Base-by-base conservation (phyloP, 2,329 filamentous ascomycete genomes). In the Alternaria atra region DNA sequence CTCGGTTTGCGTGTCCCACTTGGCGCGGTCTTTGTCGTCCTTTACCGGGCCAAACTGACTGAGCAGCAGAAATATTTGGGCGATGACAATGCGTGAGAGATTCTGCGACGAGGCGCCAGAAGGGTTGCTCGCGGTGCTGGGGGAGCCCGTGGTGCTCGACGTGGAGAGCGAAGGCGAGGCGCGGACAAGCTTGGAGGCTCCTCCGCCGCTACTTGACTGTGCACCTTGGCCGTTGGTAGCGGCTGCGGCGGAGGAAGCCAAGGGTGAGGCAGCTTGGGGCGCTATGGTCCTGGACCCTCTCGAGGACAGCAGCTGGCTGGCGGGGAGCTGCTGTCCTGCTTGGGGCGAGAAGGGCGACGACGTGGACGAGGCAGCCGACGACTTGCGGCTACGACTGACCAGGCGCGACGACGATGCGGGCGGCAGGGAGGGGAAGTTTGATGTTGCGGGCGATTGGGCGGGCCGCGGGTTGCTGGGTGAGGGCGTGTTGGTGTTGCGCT, bases 41-140 rank as follows among this genome's bases (percentile, higher is more conserved):
- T 95, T 97, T 77, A 98, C 91, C 34, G 93, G 93, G 23, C 74
- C 73, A 44, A 79, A 73, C 60, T 79, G 76, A 82, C 94, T 95
- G 68, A 99, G 86, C 59, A 99, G 87, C 67, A 99, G 89, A 82
- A 95, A 97, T 69, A 98, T 89, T 84, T 99, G 95, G 68, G 95
- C 93, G 74, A 97, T 90, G 73, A 95, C 93, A 79, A 99, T 95
- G 82, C 96, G 97, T 63, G 91, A 91, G 72, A 98, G 85, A 40
- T 74, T 79, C 20, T 80, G 78, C 12, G 82, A 79, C 47, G 81
- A 73, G 43, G 77, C 79, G 42, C 64, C 63, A 55, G 75, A 72
- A 69, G 73, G 80, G 73, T 80, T 86, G 80, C 72, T 81, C 72
- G 77, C 81, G 55, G 84, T 82, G 70, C 83, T 84, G 37, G 84